These are phyloP conservation scores for Gnomoniopsis smithogilvyi DNA, from an alignment of 2,329 filamentous ascomycete species.

Conservation along the genomic window DNA sequence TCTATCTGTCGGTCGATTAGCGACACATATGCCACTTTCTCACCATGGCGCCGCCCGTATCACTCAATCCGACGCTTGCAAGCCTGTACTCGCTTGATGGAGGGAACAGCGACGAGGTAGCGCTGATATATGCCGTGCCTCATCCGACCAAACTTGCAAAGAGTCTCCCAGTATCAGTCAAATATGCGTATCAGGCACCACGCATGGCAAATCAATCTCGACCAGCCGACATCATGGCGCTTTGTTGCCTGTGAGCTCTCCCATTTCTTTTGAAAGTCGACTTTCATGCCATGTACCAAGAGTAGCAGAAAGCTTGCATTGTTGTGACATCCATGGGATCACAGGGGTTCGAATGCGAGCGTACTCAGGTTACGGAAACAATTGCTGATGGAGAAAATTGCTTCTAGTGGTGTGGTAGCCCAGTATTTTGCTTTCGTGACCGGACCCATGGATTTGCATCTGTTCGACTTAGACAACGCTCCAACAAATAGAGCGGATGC, in stretches of 20 bases:
- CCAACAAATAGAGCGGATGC: slow-evolving; percentile 3
- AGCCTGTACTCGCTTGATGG: slow-evolving; percentile 4
- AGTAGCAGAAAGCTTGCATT: too few species aligned
- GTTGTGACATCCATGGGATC: too few species aligned
- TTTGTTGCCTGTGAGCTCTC: not conserved
- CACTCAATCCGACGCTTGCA: not conserved
- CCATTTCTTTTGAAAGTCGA: not conserved
- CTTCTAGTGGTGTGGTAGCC: not conserved
- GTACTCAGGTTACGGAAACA: not conserved
- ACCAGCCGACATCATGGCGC: not conserved
- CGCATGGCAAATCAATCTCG: not conserved
- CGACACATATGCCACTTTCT: not conserved
- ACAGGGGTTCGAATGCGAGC: too few species aligned
- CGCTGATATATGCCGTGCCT: slow-evolving; percentile 1
- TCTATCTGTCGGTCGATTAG: not conserved
- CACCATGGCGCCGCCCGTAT: not conserved
- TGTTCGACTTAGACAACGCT: slow-evolving; percentile 1
- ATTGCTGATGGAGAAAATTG: not conserved
- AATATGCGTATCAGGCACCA: slow-evolving; percentile 6
- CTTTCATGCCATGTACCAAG: not conserved
- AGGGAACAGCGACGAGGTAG: slow-evolving; percentile 4
- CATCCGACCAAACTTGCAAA: slow-evolving; percentile 1
- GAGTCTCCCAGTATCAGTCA: not conserved
- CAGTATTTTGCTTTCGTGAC: slow-evolving; percentile 4
- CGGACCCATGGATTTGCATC: slow-evolving; percentile 1